Percentiles rank a stretch among this genome's conserved stretches.
Evolutionary conservation across 2,329 filamentous ascomycete species (phyloP).

Genomic region (Fusarium virguliforme): DNA sequence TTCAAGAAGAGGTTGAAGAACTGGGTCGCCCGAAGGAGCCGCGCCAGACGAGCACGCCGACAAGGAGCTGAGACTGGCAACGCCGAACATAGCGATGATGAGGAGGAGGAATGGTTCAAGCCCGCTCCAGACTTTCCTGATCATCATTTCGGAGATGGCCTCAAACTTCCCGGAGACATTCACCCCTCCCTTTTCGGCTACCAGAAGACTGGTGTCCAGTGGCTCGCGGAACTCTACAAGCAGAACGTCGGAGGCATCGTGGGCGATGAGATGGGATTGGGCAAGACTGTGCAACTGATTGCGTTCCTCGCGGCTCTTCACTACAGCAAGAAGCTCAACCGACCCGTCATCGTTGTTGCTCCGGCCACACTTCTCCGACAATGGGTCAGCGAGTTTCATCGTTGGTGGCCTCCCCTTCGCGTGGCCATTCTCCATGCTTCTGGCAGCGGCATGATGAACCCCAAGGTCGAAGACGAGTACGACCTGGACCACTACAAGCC

Average conservation of each 20-base stretch:
- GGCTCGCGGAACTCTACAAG: slow-evolving; percentile 92
- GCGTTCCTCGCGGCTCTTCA: slow-evolving; percentile 92
- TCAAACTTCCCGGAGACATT: slow-evolving; percentile 92
- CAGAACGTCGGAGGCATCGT: slow-evolving; percentile 95
- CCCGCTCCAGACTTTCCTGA: slow-evolving; percentile 89
- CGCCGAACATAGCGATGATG: slow-evolving; percentile 61
- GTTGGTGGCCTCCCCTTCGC: slow-evolving; percentile 98
- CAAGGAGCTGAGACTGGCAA: slow-evolving; percentile 56
- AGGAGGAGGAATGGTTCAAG: slow-evolving; percentile 81
- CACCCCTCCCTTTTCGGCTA: slow-evolving; percentile 95
- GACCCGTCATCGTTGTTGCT: slow-evolving; percentile 91
- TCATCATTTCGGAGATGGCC: slow-evolving; percentile 79
- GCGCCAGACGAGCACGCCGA: slow-evolving; percentile 59
- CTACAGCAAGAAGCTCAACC: slow-evolving; percentile 87
- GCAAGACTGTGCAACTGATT: slow-evolving; percentile 84
- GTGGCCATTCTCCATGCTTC: slow-evolving; percentile 97
- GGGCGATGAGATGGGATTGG: slow-evolving; percentile 98
- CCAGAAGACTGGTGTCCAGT: slow-evolving; percentile 96
- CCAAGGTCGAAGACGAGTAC: slow-evolving; percentile 73
- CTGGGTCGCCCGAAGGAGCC: slow-evolving; percentile 76
- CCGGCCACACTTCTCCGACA: slow-evolving; percentile 96
- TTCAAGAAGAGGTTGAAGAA: slow-evolving; percentile 82
- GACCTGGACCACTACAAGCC: slow-evolving; percentile 63
- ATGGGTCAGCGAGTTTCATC: slow-evolving; percentile 98
- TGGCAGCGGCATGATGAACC: slow-evolving; percentile 94